These are phyloP conservation scores for Detonula confervacea DNA, from an alignment of 352 stramenopile species.

Conservation along the genomic window DNA sequence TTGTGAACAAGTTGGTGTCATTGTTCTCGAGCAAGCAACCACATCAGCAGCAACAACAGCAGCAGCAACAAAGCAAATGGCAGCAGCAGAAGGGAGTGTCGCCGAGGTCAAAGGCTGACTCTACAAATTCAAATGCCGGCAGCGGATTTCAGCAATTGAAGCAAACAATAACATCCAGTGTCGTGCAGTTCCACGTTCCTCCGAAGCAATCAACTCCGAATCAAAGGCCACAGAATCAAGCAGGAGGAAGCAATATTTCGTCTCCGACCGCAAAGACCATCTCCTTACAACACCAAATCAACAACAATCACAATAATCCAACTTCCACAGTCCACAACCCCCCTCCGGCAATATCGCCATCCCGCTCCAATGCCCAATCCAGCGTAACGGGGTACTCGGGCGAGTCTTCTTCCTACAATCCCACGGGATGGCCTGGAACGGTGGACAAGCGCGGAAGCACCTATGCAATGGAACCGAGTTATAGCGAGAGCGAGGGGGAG, in stretches of 20 bases:
- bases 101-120: background rate
- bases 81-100: background rate
- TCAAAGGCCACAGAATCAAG: background rate
- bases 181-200: conserved; percentile 40
- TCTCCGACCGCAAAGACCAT: background rate
- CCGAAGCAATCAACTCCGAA: conserved; percentile 7
- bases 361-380: conserved; percentile 54
- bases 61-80: conserved; percentile 14
- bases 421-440: conserved; percentile 79
- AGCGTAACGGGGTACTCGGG: conserved; percentile 38
- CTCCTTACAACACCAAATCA: background rate
- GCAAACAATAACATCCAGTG: conserved; percentile 10
- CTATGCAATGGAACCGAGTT: conserved; percentile 65
- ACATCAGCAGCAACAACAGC: conserved; percentile 19
- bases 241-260: background rate
- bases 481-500: conserved; percentile 65
- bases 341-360: conserved; percentile 48
- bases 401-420: conserved; percentile 61
- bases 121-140: conserved; percentile 2
- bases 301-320: background rate
- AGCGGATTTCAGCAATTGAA: conserved; percentile 17
- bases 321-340: background rate
- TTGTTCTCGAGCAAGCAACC: conserved; percentile 51
- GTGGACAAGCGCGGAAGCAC: conserved; percentile 68
- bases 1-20: conserved; percentile 57